Evolutionary conservation across 2,329 filamentous ascomycete genomes (phyloP).

Genomic region (Aureobasidium mangrovei): DNA sequence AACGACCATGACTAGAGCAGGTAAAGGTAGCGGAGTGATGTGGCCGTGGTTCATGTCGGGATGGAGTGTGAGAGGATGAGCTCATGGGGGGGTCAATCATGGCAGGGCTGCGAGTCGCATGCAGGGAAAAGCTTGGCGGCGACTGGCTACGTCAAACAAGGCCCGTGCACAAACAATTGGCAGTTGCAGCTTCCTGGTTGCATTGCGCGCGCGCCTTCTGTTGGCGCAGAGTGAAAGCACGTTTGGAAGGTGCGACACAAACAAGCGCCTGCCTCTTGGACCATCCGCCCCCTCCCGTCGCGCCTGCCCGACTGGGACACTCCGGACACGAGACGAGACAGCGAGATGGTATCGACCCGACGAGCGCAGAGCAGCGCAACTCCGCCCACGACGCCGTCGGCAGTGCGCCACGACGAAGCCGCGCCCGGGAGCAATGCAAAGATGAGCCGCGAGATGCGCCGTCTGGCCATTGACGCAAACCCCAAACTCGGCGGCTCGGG

Average conservation of each 20-base stretch:
- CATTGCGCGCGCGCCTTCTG: background rate
- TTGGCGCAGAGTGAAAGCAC: background rate
- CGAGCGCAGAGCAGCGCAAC: conserved; percentile 12
- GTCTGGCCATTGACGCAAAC: conserved; percentile 6
- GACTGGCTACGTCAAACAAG: conserved; percentile 5
- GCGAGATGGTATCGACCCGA: conserved; percentile 3
- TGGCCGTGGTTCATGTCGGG: no score
- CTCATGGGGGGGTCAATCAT: background rate
- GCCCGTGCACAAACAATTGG: conserved; percentile 9
- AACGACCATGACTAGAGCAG: no score
- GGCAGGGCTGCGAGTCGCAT: background rate
- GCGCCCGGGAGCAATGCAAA: background rate
- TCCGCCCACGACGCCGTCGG: conserved; percentile 11
- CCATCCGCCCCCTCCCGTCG: background rate
- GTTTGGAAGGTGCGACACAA: background rate
- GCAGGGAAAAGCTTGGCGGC: background rate
- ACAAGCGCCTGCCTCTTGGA: background rate
- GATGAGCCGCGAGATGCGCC: conserved; percentile 8
- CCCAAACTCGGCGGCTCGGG: background rate
- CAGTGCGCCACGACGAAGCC: background rate
- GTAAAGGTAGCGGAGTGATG: no score
- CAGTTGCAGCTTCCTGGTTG: background rate
- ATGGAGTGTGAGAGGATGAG: background rate
- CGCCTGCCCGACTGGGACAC: background rate
- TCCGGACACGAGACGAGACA: background rate